Conservation (phyloP, 768 basidiomycete species). For the Phaeolepiota aurea region DNA sequence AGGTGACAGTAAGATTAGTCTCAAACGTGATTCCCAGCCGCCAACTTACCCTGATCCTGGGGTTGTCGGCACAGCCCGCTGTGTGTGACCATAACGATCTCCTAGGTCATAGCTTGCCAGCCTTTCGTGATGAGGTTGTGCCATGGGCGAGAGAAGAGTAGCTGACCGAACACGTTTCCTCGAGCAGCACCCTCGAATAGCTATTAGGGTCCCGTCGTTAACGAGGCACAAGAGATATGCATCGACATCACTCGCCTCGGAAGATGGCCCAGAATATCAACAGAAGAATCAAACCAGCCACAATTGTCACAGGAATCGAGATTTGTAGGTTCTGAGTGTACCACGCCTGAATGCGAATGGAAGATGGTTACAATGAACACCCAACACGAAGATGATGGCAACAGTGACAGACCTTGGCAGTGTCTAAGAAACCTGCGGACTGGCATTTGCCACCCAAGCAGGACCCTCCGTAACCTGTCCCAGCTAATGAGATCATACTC, state of each 20-base stretch:
- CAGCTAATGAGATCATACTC: neutral
- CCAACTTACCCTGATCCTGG: constrained; percentile 17
- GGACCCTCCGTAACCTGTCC: constrained; percentile 59
- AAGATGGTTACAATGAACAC: neutral
- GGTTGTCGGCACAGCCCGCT: constrained; percentile 4
- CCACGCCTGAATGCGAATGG: constrained; percentile 43
- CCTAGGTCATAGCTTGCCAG: constrained; percentile 15
- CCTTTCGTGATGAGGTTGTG: constrained; percentile 12
- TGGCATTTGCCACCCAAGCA: constrained; percentile 59
- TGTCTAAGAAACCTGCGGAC: constrained; percentile 47
- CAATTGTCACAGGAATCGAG: constrained; percentile 71
- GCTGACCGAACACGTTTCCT: constrained; percentile 13
- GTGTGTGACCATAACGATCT: constrained; percentile 2
- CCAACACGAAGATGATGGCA: constrained; percentile 5
- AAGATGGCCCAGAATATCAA: constrained; percentile 45
- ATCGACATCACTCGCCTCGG: constrained; percentile 24
- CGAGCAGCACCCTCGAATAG: constrained; percentile 23
- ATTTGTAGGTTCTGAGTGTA: constrained; percentile 71
- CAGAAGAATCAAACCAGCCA: constrained; percentile 54
- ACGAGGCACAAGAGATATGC: neutral
- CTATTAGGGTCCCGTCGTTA: constrained; percentile 14
- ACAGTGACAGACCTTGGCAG: constrained; percentile 50
- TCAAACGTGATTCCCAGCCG: neutral
- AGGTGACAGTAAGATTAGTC: constrained; percentile 5
- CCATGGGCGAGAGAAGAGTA: neutral